A percentile compares a stretch with the other conserved stretches of the same genome.
These are phyloP conservation scores for Macrolepiota dolichaula DNA, from an alignment of 768 basidiomycete species.

Conservation along the genomic window DNA sequence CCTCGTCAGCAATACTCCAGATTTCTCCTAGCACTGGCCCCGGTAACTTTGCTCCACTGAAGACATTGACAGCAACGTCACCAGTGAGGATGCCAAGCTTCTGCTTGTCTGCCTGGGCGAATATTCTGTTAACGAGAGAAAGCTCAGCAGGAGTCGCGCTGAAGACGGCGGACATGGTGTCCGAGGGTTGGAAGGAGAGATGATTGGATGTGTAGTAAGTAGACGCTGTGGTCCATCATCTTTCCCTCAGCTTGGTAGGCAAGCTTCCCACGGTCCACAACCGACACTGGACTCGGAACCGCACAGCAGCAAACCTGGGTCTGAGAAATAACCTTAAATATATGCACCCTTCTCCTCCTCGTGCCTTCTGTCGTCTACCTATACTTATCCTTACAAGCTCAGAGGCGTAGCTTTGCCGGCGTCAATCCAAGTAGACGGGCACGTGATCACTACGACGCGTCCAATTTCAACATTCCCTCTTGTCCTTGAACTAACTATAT, in stretches of 20 bases:
- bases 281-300: constrained; percentile 2
- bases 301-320: background rate
- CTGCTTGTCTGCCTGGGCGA: constrained; percentile 69
- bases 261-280: constrained; percentile 11
- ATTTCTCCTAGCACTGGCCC: constrained; percentile 84
- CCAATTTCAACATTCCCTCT: constrained; percentile 1
- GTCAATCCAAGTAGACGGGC: background rate
- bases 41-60: constrained; percentile 78
- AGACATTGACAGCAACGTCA: constrained; percentile 85
- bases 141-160: constrained; percentile 46
- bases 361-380: background rate
- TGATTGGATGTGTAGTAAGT: constrained; percentile 12
- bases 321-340: background rate
- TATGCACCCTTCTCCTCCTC: background rate
- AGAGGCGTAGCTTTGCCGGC: background rate
- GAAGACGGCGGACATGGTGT: constrained; percentile 43
- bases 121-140: constrained; percentile 70
- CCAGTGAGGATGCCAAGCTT: constrained; percentile 85
- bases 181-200: constrained; percentile 14
- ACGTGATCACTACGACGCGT: constrained; percentile 2
- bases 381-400: background rate
- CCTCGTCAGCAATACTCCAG: constrained; percentile 89
- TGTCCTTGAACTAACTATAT: background rate
- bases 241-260: background rate
- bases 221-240: constrained; percentile 2